Evolutionary conservation across 306 rosid species (phyloP).

Genomic region (Fagus sylvatica): DNA sequence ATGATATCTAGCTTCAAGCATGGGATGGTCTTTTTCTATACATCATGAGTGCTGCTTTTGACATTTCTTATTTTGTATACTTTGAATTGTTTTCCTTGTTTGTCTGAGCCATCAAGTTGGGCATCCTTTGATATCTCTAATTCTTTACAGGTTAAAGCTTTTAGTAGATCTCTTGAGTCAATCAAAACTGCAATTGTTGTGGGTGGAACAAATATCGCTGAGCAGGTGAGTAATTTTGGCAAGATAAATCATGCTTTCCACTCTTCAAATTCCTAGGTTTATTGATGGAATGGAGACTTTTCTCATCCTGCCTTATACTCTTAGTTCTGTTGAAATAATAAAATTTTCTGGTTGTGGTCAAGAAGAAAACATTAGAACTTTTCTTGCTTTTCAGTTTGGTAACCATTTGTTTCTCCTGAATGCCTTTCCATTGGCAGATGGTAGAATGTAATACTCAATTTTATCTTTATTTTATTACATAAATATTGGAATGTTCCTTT

Average conservation of each 20-base stretch:
- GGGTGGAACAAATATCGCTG: slow-evolving; percentile 80
- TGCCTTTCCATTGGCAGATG: neutral
- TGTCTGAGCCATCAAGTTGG: slow-evolving; percentile 6
- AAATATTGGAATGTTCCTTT: neutral
- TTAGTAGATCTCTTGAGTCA: slow-evolving; percentile 72
- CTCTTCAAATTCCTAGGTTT: slow-evolving; percentile 15
- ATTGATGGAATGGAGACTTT: neutral
- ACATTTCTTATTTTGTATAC: neutral
- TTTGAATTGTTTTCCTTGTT: neutral
- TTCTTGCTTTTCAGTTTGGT: slow-evolving; percentile 3
- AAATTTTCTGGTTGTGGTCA: slow-evolving; percentile 8
- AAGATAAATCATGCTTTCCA: neutral
- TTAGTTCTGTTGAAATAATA: neutral
- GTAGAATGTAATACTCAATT: neutral
- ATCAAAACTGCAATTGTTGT: slow-evolving; percentile 82
- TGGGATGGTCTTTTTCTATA: slow-evolving; percentile 5
- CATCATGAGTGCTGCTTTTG: neutral
- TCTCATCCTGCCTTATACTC: slow-evolving; percentile 6
- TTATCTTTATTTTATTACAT: neutral
- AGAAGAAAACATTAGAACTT: slow-evolving; percentile 4
- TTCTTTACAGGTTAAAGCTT: slow-evolving; percentile 76
- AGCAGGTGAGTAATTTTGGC: slow-evolving; percentile 61
- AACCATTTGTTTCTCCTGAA: neutral
- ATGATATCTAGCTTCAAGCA: slow-evolving; percentile 1
- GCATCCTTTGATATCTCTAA: slow-evolving; percentile 24